Evolutionary conservation across 495 filamentous ascomycete species (phyloP).

Genomic region (Rhypophila decipiens): DNA sequence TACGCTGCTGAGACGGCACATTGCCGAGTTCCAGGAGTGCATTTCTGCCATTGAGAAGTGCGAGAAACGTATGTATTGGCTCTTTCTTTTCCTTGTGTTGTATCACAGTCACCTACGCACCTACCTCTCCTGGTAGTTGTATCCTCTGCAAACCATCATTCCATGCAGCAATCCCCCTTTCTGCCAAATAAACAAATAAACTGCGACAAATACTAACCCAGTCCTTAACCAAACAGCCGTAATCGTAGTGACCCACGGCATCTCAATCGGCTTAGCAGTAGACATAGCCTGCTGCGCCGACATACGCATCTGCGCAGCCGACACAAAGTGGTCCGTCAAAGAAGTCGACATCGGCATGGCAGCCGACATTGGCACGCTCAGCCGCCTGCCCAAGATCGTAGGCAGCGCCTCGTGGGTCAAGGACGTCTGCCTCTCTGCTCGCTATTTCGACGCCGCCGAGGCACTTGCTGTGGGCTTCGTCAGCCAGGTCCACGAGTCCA

Average conservation of each 20-base stretch:
- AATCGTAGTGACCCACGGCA: slow-evolving; percentile 77
- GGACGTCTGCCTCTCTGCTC: slow-evolving; percentile 74
- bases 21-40: slow-evolving; percentile 71
- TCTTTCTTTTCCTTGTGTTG: background rate
- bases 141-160: background rate
- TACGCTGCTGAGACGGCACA: slow-evolving; percentile 54
- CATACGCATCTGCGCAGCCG: slow-evolving; percentile 62
- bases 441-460: slow-evolving; percentile 72
- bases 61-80: slow-evolving; percentile 64
- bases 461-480: slow-evolving; percentile 81
- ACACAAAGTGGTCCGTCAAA: slow-evolving; percentile 71
- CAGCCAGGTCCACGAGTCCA: slow-evolving; percentile 62
- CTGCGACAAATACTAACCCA: no score
- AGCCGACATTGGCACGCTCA: slow-evolving; percentile 86
- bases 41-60: slow-evolving; percentile 74
- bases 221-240: slow-evolving; percentile 56
- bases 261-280: slow-evolving; percentile 73
- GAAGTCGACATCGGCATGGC: slow-evolving; percentile 95
- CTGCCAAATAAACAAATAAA: no score
- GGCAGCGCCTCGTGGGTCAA: slow-evolving; percentile 80
- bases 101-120: background rate
- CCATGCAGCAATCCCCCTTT: background rate
- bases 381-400: slow-evolving; percentile 78
- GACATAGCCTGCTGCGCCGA: slow-evolving; percentile 76
- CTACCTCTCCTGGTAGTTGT: no score